phyloP scores from a whole-genome alignment of 2,329 filamentous ascomycete species.

The Penicillium sp. region DNA sequence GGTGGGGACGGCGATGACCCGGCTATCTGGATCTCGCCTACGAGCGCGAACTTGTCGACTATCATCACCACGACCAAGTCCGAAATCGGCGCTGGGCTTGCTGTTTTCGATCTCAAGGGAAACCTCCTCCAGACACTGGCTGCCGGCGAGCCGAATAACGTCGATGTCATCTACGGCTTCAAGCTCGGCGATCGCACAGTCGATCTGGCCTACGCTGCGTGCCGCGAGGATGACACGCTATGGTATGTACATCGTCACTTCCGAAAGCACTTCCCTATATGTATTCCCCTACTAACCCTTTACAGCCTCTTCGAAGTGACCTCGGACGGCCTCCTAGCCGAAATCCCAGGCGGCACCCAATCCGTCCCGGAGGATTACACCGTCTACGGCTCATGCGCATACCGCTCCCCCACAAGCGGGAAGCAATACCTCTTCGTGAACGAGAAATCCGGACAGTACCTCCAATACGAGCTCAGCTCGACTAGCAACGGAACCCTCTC shows the following conservation, averaged over 20 bases:
- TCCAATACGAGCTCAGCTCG: conserved; percentile 8
- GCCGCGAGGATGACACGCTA: conserved; percentile 15
- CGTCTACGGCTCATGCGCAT: conserved; percentile 15
- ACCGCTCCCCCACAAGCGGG: conserved; percentile 6
- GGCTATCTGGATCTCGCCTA: conserved; percentile 13
- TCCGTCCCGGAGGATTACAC: conserved; percentile 8
- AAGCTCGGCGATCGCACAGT: not conserved
- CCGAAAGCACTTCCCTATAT: too few species aligned
- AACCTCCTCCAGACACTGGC: conserved; percentile 10
- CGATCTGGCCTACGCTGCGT: conserved; percentile 15
- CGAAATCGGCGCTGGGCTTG: conserved; percentile 5
- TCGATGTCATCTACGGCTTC: conserved; percentile 15
- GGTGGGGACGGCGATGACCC: conserved; percentile 17
- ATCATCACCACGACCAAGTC: conserved; percentile 17
- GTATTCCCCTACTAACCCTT: not conserved
- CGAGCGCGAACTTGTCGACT: not conserved
- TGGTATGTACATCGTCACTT: not conserved
- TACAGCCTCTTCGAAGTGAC: conserved; percentile 14
- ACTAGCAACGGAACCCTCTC: conserved; percentile 1
- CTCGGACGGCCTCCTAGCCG: not conserved
- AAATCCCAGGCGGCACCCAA: conserved; percentile 3
- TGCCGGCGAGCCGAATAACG: conserved; percentile 16
- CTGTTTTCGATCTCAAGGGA: conserved; percentile 12
- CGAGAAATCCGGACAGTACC: conserved; percentile 6
- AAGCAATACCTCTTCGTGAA: conserved; percentile 17